Base-by-base conservation (phyloP, 164 flowering plant species). In the Houttuynia cordata region DNA sequence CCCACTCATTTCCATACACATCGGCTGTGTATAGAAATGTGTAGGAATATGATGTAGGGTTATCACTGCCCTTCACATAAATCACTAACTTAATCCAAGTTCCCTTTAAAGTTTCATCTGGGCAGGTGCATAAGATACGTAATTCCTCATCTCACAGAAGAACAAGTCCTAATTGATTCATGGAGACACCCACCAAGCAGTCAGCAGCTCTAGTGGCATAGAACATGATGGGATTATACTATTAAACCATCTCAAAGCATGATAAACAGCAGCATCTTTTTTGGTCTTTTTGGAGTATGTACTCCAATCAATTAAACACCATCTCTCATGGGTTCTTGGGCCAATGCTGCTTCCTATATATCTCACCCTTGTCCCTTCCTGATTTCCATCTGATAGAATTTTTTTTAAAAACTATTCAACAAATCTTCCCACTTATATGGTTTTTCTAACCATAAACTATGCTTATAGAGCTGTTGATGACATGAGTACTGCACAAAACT, bases 401-500 rank as follows among this genome's bases (percentile, higher is more conserved):
- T 20, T 59, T 57, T 53, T 68, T 12, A 45, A 2, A 12, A 12
- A 7, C n/a, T n/a, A 12, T 59, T 62, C 54, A 57, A 67, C 53
- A 55, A 52, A 34, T 24, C 22, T 42, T 41, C 21, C 49, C 18
- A 24, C 57, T 24, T 12, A 23, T 24, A 2, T n/a, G 6, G 1
- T 13, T 24, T 23, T n/a, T 54, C 10, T 23, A 30, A 24, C 14
- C 15, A 57, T 13, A 19, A 5, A 19, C 22, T 34, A n/a, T 57
- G 15, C 64, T 58, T 24, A 55, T 63, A 68, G 53, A 39, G 61
- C 56, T 64, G 71, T 70, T 74, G 80, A 68, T 52, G 75, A 63
- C 73, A 75, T 74, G 76, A 79, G 78, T 74, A 70, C 30, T 65
- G 68, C 68, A 67, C 78, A 65, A 73, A 64, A 74, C 56, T 62